phyloP scores from a whole-genome alignment of 257 asterid species.

The Nicotiana sylvestris region DNA sequence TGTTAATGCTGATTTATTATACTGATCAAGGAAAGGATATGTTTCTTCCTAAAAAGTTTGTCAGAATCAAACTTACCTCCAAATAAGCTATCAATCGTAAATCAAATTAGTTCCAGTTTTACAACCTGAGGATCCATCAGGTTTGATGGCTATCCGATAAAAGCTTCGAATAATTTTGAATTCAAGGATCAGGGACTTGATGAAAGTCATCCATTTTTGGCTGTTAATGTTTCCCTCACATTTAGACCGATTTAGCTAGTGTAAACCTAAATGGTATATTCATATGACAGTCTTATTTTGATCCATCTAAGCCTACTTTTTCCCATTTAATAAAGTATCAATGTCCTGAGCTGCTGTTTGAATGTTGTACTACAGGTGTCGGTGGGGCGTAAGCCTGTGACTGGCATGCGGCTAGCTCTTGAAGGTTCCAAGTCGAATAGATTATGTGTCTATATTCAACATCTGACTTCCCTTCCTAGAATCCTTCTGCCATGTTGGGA shows the following conservation, averaged over 20 bases:
- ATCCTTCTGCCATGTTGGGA: slow-evolving; percentile 80
- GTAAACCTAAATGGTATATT: neutral
- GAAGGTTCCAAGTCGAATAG: slow-evolving; percentile 78
- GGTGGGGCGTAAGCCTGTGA: slow-evolving; percentile 79
- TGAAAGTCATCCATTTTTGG: neutral
- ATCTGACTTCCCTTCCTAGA: slow-evolving; percentile 59
- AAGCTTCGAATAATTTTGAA: neutral
- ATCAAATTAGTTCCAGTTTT: neutral
- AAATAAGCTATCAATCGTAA: neutral
- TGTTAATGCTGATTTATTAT: neutral
- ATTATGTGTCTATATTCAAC: slow-evolving; percentile 63
- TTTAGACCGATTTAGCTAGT: slow-evolving; percentile 3
- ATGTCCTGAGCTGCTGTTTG: neutral
- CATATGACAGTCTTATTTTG: neutral
- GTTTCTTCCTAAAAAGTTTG: neutral
- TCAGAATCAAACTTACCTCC: neutral
- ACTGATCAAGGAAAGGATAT: neutral
- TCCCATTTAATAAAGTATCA: neutral
- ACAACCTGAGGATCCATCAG: neutral
- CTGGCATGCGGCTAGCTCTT: slow-evolving; percentile 65
- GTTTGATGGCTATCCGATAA: neutral
- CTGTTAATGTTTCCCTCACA: neutral
- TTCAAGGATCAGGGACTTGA: neutral
- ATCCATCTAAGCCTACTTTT: neutral
- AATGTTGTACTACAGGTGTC: slow-evolving; percentile 42